phyloP scores from a whole-genome alignment of 805 yeast species.

The Wickerhamomyces pijperi region DNA sequence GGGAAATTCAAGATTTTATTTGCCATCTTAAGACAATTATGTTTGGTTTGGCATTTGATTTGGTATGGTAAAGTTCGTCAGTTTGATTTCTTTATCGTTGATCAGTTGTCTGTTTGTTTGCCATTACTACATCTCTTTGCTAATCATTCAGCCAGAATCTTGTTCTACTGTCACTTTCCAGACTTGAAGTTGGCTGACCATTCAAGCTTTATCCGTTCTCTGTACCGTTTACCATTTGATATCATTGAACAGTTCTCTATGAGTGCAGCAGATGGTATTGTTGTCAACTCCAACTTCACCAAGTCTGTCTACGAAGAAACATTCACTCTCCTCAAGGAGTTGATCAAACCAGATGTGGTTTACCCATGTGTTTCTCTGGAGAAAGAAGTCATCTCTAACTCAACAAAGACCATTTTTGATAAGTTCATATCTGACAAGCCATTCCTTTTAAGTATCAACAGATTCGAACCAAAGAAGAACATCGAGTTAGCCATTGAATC shows the following conservation, averaged over 20 bases:
- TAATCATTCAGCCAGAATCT: conserved; percentile 35
- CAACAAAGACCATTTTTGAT: conserved; percentile 8
- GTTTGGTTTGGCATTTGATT: conserved; percentile 39
- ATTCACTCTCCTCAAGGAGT: conserved; percentile 31
- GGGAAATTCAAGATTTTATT: conserved; percentile 70
- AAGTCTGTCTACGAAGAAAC: conserved; percentile 54
- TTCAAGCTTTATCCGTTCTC: conserved; percentile 37
- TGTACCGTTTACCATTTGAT: conserved; percentile 81
- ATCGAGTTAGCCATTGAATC: conserved; percentile 68
- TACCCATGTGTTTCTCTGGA: conserved; percentile 59
- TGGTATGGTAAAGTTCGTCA: conserved; percentile 31
- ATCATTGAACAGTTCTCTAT: conserved; percentile 75
- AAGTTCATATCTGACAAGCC: conserved; percentile 13
- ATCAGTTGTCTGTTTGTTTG: conserved; percentile 76
- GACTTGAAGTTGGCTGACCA: conserved; percentile 69
- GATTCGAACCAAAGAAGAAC: conserved; percentile 83
- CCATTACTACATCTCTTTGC: conserved; percentile 50
- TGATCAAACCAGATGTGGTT: conserved; percentile 22
- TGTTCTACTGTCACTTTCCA: conserved; percentile 95
- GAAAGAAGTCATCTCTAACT: conserved; percentile 14
- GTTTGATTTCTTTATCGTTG: conserved; percentile 72
- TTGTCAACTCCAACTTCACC: conserved; percentile 86
- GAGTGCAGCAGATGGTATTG: conserved; percentile 60
- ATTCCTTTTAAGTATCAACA: conserved; percentile 65
- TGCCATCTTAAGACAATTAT: conserved; percentile 76